Percentiles rank a stretch among this genome's conserved stretches.
phyloP scores from a whole-genome alignment of 139 green algal species.

The Micromonas pusilla region DNA sequence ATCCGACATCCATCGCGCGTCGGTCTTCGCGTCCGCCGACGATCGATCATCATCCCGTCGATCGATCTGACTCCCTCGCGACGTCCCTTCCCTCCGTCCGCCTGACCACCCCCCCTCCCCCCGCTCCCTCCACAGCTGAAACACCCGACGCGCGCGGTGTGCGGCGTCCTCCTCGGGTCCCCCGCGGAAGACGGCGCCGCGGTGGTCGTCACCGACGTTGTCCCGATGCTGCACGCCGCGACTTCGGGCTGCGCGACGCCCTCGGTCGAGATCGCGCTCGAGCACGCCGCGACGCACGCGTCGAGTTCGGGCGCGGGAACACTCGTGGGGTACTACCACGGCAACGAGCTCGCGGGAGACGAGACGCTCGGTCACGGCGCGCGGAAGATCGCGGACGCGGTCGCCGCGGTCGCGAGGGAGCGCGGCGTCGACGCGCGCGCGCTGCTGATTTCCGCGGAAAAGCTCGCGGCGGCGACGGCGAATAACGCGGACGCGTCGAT shows the following conservation, averaged over 20 bases:
- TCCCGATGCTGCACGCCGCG: background rate
- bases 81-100: too few relatives aligned
- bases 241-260: too few relatives aligned
- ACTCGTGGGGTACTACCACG: constrained; percentile 72
- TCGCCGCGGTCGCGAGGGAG: constrained; percentile 28
- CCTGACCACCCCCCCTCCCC: too few relatives aligned
- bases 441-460: constrained; percentile 35
- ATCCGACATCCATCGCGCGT: too few relatives aligned
- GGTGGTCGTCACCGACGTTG: background rate
- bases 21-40: too few relatives aligned
- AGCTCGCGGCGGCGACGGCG: constrained; percentile 25
- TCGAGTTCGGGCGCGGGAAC: background rate
- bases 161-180: background rate
- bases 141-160: background rate
- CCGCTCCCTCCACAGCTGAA: too few relatives aligned
- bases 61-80: too few relatives aligned
- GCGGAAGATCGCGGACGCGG: constrained; percentile 51
- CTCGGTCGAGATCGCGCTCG: background rate
- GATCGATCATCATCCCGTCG: too few relatives aligned
- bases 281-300: background rate
- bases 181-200: background rate
- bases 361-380: constrained; percentile 44
- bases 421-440: constrained; percentile 25
- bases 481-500: too few relatives aligned
- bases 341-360: constrained; percentile 52